Base-by-base conservation (phyloP, 148 eudicot genomes). In the Fagopyrum esculentum region DNA sequence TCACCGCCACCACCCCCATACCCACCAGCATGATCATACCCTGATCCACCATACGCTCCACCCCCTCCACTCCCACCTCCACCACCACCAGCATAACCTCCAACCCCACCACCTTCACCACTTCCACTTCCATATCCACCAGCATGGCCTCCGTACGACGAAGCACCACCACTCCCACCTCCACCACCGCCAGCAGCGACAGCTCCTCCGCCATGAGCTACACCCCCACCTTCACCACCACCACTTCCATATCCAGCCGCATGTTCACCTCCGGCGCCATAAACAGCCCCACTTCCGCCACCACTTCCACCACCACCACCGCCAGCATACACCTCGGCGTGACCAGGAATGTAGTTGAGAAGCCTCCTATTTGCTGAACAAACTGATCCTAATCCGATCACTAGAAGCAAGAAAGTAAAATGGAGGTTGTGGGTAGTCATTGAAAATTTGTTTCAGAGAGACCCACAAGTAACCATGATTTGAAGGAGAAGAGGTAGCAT, bases 51-150 rank as follows among this genome's bases (percentile, higher is more conserved):
- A 35, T 63, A 63, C 2, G 2, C 76, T 72, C 2, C 84, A 45
- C 84, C 80, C 10, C 84, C 84, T 13, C 69, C 82, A 26, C 85
- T 72, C 22, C 84, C 84, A 35, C 84, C 80, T 19, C 85, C 85
- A 2, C 73, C 82, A 5, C 85, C 85, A 0, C 40, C 85, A 11
- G 72, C 82, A 19, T 57, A 77, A 52, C 73, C 55, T 2, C 40
- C 51, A 40, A 1, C 55, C 3, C 80, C 80, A 60, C 75, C 76
- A 9, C 75, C 74, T 55, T 72, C 47, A 22, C 70, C 79, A 11
- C 57, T 47, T 3, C 70, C 79, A 13, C 54, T 74, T 6, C 79
- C 75, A 48, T 77, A 77, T 16, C 75, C 79, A 55, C 79, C 70
- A 9, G 45, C 75, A 40, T 64, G 54, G 17, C 56, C 56, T 16